Base-by-base conservation (phyloP, 2,329 filamentous ascomycete genomes). In the Moelleriella libera region DNA sequence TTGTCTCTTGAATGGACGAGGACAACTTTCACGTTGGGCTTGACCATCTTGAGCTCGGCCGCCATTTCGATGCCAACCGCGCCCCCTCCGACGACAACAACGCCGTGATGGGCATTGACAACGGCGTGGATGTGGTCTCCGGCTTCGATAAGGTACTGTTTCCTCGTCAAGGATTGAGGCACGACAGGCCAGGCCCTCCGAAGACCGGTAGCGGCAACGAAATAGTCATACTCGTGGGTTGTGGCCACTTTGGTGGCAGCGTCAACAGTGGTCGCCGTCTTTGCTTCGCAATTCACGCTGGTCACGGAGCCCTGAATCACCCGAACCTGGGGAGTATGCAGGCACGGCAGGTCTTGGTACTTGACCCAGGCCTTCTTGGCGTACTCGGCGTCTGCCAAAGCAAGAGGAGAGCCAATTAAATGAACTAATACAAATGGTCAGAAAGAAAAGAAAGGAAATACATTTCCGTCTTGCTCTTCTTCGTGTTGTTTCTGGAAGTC, bases 41-140 rank as follows among this genome's bases (percentile, higher is more conserved):
- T 72, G 29, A 80, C 67, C 43, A 76, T 61, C 63, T 88, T 89
- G 47, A 89, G 68, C 65, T 92, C 85, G 1, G 83, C 79, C 0
- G 86, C 84, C 73, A 90, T 88, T 60, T 90, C 85, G 47, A 89
- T 80, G 7, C 86, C 86, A 1, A 89, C 85, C 6, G 85, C 86
- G 45, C 83, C 66, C 52, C 85, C 85, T 14, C 85, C 85, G n/a
- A 90, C 79, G 28, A 90, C 71, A 0, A 85, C 75, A 1, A 88
- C 75, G 1, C 76, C 78, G 21, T 77, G 67, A 5, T 61, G 64
- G 1, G 77, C 76, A 31, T 67, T 66, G 39, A 68, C 61, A 2
- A 80, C 70, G 10, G 66, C 61, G 21, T 72, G 63, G 53, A 85
- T 77, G 52, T 87, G 81, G 8, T 70, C 66, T 44, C 69, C 69